Percentiles rank a stretch among this genome's conserved stretches.
phyloP scores from a whole-genome alignment of 179 eudicot genomes.

The Beta macrorhiza region DNA sequence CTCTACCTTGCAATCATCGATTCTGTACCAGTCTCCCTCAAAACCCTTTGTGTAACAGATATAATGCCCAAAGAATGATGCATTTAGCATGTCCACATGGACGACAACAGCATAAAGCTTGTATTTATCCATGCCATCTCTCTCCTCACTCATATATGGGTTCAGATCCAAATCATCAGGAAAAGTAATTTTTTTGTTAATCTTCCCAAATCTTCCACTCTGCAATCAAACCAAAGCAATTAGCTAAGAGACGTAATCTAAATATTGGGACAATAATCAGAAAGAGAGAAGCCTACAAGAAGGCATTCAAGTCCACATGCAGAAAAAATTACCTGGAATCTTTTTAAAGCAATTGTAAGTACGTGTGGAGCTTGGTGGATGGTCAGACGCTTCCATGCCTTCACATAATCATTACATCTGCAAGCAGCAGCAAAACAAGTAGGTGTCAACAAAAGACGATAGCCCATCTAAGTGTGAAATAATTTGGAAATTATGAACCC shows the following conservation, averaged over 20 bases:
- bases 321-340: slow-evolving; percentile 65
- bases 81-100: slow-evolving; percentile 94
- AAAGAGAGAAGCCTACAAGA: neutral
- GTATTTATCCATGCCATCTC: slow-evolving; percentile 59
- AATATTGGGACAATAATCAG: neutral
- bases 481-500: neutral
- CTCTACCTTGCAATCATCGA: slow-evolving; percentile 88
- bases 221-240: slow-evolving; percentile 34
- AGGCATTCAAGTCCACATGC: neutral
- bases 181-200: slow-evolving; percentile 79
- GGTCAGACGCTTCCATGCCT: slow-evolving; percentile 78
- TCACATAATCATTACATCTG: slow-evolving; percentile 93
- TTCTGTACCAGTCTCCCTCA: slow-evolving; percentile 78
- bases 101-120: slow-evolving; percentile 84
- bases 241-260: neutral
- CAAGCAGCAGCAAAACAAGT: slow-evolving; percentile 15
- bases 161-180: slow-evolving; percentile 74
- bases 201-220: slow-evolving; percentile 96
- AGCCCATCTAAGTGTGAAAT: neutral
- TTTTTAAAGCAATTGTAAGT: slow-evolving; percentile 85
- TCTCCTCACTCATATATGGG: slow-evolving; percentile 78
- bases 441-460: neutral
- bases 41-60: slow-evolving; percentile 82
- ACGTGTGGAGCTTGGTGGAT: slow-evolving; percentile 78
- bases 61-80: slow-evolving; percentile 90